A percentile compares a stretch with the other conserved stretches of the same genome.
Conservation (phyloP, 2,329 filamentous ascomycete species). For the Orbilia brochopaga region DNA sequence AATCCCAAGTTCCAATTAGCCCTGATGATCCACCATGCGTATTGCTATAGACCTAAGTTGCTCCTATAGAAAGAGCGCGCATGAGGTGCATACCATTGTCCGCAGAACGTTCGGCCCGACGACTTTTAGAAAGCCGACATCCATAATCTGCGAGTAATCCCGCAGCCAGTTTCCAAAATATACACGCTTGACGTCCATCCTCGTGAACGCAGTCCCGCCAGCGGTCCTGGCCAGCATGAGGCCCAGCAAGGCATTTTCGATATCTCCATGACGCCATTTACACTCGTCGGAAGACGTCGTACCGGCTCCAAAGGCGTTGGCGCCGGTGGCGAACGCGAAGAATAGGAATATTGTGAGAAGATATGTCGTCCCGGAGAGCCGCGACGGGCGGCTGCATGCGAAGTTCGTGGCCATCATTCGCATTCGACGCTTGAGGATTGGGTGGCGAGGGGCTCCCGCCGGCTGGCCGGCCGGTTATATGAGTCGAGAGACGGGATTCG, state of each 20-base stretch:
- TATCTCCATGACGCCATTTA: conserved; percentile 50
- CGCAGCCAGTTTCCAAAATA: conserved; percentile 62
- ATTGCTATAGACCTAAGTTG: not conserved
- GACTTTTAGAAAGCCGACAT: conserved; percentile 88
- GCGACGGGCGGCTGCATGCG: conserved; percentile 34
- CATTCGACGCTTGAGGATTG: conserved; percentile 4
- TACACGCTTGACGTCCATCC: conserved; percentile 45
- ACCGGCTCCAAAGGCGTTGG: conserved; percentile 43
- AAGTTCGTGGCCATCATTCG: conserved; percentile 19
- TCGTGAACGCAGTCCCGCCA: conserved; percentile 44
- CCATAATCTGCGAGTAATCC: conserved; percentile 92
- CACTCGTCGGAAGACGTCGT: conserved; percentile 48
- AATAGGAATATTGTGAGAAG: conserved; percentile 41
- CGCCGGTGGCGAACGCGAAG: conserved; percentile 39
- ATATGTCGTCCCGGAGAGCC: conserved; percentile 31
- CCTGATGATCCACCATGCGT: conserved; percentile 1
- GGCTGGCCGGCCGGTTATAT: not conserved
- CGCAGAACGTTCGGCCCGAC: conserved; percentile 90
- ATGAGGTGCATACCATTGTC: conserved; percentile 63
- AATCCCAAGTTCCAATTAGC: conserved; percentile 14
- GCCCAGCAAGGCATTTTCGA: conserved; percentile 46
- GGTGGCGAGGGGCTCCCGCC: not conserved
- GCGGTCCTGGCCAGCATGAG: conserved; percentile 46
- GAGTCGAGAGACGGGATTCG: not conserved
- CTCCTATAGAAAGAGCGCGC: not conserved